phyloP scores from a whole-genome alignment of 495 filamentous ascomycete species.

The Ascodesmis nigricans region DNA sequence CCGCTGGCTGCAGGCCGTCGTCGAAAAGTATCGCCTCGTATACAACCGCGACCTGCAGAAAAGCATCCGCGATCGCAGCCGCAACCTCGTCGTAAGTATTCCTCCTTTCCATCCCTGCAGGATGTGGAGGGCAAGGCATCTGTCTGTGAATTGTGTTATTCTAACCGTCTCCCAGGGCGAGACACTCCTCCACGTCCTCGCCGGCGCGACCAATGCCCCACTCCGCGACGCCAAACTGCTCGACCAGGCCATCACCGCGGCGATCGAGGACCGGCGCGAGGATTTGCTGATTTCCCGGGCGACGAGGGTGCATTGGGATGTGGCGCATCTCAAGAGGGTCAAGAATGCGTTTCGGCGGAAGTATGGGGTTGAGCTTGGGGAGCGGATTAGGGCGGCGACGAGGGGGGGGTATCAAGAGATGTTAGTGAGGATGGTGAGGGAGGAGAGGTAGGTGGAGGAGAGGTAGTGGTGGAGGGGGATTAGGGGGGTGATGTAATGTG shows the following conservation, averaged over 20 bases:
- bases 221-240: constrained; percentile 88
- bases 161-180: constrained; percentile 42
- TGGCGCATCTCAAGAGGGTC: constrained; percentile 45
- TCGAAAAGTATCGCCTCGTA: constrained; percentile 45
- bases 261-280: constrained; percentile 34
- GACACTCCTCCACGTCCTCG: constrained; percentile 83
- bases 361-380: constrained; percentile 47
- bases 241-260: constrained; percentile 46
- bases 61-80: constrained; percentile 69
- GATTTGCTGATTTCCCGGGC: constrained; percentile 64
- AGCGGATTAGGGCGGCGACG: constrained; percentile 32
- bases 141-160: not conserved
- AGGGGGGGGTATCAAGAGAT: constrained; percentile 36
- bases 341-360: constrained; percentile 48
- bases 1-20: constrained; percentile 55
- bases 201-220: constrained; percentile 85
- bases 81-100: constrained; percentile 65
- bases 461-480: too few relatives aligned
- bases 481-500: too few relatives aligned
- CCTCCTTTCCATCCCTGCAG: constrained; percentile 1
- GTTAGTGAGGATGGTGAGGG: constrained; percentile 28
- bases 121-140: not conserved
- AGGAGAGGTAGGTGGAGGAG: too few relatives aligned
- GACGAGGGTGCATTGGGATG: constrained; percentile 71
- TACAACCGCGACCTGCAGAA: constrained; percentile 61